Evolutionary conservation across 139 green algal species (phyloP).

Genomic region (Micromonas commoda): DNA sequence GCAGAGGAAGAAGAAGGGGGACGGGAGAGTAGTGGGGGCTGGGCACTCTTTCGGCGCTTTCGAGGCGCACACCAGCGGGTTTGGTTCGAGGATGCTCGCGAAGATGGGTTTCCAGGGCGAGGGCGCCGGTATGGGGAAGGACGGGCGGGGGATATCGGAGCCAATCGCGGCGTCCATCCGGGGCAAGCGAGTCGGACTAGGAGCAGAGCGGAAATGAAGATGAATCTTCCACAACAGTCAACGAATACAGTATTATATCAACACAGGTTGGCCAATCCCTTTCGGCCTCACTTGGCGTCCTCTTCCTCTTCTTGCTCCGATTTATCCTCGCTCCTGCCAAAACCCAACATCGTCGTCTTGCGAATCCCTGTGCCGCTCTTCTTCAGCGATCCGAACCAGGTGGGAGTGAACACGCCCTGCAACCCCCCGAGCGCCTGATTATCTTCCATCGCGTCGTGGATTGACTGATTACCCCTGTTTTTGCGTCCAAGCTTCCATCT

Average conservation of each 20-base stretch:
- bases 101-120: slow-evolving; percentile 59
- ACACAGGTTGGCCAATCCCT: too few relatives aligned
- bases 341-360: too few relatives aligned
- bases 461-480: too few relatives aligned
- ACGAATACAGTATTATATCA: too few relatives aligned
- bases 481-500: too few relatives aligned
- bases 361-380: too few relatives aligned
- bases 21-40: neutral
- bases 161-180: slow-evolving; percentile 49
- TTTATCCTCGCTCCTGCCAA: too few relatives aligned
- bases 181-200: slow-evolving; percentile 52
- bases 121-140: slow-evolving; percentile 50
- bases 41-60: slow-evolving; percentile 52
- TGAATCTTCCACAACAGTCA: neutral
- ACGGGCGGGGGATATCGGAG: slow-evolving; percentile 41
- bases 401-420: too few relatives aligned
- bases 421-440: too few relatives aligned
- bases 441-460: too few relatives aligned
- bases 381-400: too few relatives aligned
- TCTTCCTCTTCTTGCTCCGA: neutral
- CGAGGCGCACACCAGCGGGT: slow-evolving; percentile 63
- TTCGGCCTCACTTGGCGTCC: neutral
- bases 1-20: neutral
- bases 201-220: slow-evolving; percentile 14
- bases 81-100: slow-evolving; percentile 57